Base-by-base conservation (phyloP, 2,329 filamentous ascomycete species). In the Xylaria sp. region DNA sequence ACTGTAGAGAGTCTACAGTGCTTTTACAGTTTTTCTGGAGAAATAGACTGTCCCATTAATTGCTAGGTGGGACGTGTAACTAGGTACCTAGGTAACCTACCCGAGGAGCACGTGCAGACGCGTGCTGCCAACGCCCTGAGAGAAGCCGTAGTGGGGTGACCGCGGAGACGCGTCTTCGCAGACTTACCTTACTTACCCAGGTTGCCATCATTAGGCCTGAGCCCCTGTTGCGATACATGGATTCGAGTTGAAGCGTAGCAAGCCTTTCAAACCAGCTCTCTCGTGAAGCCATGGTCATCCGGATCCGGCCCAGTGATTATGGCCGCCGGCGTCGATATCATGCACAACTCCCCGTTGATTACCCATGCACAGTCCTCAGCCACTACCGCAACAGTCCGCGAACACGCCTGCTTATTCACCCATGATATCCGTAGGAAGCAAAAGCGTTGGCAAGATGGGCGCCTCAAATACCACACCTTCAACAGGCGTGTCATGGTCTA, bases 401-500 rank as follows among this genome's bases (percentile, higher is more conserved):
- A 96, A 72, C 96, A 90, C 75, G 84, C 86, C 64, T 97, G 93
- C 74, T 87, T 97, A 4, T 97, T 91, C 76, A 96, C 93, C 1
- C 87, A 91, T 73, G 93, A 97, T 73, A 75, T 96, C 41, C 87
- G 88, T 53, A 87, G 91, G 58, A 97, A 97, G 78, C 88, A 92
- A 69, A 97, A 97, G 75, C 83, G 91, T 63, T 97, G 93, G 93
- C 92, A 96, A 71, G 93, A 97, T 88, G 93, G 94, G 35, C 87
- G 87, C 53, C 85, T 97, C 63, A 90, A 90, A 66, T 96, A 90
- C 67, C 93, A 97, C 73, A 90, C 90, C 0, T 97, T 96, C 84
- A 97, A 97, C 79, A 91, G 88, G 72, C 87, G 92, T 4, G 81
- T 95, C 62, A 96, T 97, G 91, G 91, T 96, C 6, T 94, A 95